These are phyloP conservation scores for Mucuna pruriens DNA, from an alignment of 306 rosid genomes.

Conservation along the genomic window DNA sequence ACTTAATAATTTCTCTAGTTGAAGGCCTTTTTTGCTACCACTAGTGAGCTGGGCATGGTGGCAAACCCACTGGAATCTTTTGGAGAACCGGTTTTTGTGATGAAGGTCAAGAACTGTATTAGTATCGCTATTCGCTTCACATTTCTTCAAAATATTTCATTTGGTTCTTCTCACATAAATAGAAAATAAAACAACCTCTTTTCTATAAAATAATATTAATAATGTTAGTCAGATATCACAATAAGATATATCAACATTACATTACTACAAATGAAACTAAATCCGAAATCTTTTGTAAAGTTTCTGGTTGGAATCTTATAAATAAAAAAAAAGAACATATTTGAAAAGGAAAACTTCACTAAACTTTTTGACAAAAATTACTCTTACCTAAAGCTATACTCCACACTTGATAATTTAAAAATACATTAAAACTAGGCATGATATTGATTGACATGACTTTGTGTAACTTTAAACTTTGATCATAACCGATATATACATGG, in stretches of 20 bases:
- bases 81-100: constrained; percentile 98
- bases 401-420: no score
- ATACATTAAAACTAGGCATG: not conserved
- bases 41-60: constrained; percentile 77
- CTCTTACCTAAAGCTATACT: no score
- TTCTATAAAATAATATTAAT: not conserved
- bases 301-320: no score
- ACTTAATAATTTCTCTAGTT: no score
- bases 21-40: constrained; percentile 86
- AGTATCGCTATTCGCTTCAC: constrained; percentile 58
- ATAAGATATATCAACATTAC: no score
- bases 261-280: no score
- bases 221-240: no score
- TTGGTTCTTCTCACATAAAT: not conserved
- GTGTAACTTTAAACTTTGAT: not conserved
- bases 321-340: no score
- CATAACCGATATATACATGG: not conserved
- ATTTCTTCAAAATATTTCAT: constrained; percentile 2
- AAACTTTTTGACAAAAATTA: no score
- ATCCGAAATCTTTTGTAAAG: no score
- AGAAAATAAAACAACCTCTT: not conserved
- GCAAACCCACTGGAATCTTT: constrained; percentile 95
- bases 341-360: no score
- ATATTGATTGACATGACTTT: not conserved
- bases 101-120: constrained; percentile 94